These are phyloP conservation scores for Ceratocystis smalleyi DNA, from an alignment of 2,329 filamentous ascomycete species.

Conservation along the genomic window DNA sequence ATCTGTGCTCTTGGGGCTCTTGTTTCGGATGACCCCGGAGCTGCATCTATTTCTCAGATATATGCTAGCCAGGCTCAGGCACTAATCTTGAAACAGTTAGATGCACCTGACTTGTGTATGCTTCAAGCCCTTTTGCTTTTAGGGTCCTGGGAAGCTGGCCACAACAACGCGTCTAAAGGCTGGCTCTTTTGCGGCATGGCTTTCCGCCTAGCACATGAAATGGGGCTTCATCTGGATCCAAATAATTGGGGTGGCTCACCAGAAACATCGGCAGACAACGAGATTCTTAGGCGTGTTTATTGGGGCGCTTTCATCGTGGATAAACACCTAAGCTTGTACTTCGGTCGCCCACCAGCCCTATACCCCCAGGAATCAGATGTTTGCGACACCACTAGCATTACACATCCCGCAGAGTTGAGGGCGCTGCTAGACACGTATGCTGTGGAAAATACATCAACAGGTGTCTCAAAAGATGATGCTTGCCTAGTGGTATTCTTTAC, in stretches of 20 bases:
- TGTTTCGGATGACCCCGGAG: constrained; percentile 27
- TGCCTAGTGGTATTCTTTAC: constrained; percentile 31
- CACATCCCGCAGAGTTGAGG: constrained; percentile 35
- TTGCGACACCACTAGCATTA: constrained; percentile 32
- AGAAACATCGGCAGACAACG: constrained; percentile 29
- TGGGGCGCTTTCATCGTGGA: constrained; percentile 37
- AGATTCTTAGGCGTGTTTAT: constrained; percentile 34
- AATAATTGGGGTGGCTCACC: constrained; percentile 32
- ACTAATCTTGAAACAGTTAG: constrained; percentile 31
- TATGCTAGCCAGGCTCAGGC: constrained; percentile 32
- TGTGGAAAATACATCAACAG: constrained; percentile 29
- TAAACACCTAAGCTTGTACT: constrained; percentile 36
- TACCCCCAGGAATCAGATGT: constrained; percentile 36
- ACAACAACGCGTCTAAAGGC: constrained; percentile 33
- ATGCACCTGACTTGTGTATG: constrained; percentile 32
- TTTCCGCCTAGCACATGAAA: constrained; percentile 35
- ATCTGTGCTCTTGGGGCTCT: constrained; percentile 35
- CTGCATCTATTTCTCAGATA: constrained; percentile 26
- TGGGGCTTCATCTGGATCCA: constrained; percentile 37
- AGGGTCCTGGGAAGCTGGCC: constrained; percentile 33
- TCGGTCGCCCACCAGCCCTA: constrained; percentile 34
- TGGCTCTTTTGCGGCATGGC: constrained; percentile 39
- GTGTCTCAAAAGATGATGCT: constrained; percentile 32
- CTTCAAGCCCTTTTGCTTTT: constrained; percentile 32
- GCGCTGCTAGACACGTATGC: constrained; percentile 34